A percentile compares a stretch with the other conserved stretches of the same genome.
These are phyloP conservation scores for Heritiera littoralis DNA, from an alignment of 345 rosid genomes.

Conservation along the genomic window DNA sequence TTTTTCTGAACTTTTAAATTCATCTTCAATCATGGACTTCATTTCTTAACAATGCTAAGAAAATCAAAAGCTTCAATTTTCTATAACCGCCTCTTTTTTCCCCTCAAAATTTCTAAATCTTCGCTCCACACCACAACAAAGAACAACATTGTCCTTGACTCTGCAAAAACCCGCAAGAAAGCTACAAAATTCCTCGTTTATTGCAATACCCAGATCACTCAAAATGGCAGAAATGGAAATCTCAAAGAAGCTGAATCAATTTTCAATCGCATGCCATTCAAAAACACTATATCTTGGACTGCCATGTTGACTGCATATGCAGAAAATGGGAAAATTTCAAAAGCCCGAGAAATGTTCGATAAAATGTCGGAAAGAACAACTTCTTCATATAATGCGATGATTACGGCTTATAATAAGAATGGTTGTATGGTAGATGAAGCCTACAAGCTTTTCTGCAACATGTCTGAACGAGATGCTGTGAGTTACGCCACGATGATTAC, in stretches of 20 bases:
- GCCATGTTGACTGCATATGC: slow-evolving; percentile 73
- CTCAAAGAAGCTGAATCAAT: slow-evolving; percentile 57
- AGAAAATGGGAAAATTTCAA: slow-evolving; percentile 49
- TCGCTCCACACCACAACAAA: slow-evolving; percentile 4
- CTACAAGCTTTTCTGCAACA: slow-evolving; percentile 42
- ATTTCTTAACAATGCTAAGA: not conserved
- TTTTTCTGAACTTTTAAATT: too few species aligned
- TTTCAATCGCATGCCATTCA: slow-evolving; percentile 56
- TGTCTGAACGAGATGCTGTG: slow-evolving; percentile 54
- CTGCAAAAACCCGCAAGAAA: not conserved
- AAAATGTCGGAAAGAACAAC: slow-evolving; percentile 67
- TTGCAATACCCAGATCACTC: slow-evolving; percentile 68
- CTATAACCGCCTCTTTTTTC: not conserved
- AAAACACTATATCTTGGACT: slow-evolving; percentile 67
- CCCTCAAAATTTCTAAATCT: not conserved
- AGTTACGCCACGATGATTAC: slow-evolving; percentile 76
- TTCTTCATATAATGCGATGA: slow-evolving; percentile 75
- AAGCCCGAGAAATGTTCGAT: slow-evolving; percentile 62
- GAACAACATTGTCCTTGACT: not conserved
- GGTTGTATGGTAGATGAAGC: slow-evolving; percentile 44
- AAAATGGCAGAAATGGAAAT: slow-evolving; percentile 57
- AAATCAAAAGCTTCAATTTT: not conserved
- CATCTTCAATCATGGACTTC: not conserved
- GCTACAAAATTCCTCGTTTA: slow-evolving; percentile 36
- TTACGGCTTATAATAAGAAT: slow-evolving; percentile 60